Conservation (phyloP, 2,329 filamentous ascomycete species). For the Penicillium sp. region DNA sequence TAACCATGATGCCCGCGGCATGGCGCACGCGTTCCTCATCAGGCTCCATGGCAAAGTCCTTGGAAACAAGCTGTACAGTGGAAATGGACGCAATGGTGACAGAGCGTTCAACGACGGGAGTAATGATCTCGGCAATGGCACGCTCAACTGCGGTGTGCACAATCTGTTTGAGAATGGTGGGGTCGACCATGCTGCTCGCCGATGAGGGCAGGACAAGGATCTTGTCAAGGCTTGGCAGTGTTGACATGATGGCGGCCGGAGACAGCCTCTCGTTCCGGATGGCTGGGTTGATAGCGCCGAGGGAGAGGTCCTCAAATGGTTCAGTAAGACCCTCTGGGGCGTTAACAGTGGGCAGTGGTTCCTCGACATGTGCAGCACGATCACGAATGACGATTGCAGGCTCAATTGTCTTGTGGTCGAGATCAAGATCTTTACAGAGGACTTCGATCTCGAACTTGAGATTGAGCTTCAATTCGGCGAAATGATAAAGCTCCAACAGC, state of each 20-base stretch:
- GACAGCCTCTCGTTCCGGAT: constrained; percentile 72
- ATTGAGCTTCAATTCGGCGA: constrained; percentile 90
- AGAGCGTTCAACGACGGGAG: constrained; percentile 93
- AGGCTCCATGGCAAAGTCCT: constrained; percentile 91
- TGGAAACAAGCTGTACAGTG: constrained; percentile 90
- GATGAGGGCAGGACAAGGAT: constrained; percentile 76
- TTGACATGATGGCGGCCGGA: constrained; percentile 72
- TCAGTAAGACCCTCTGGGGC: constrained; percentile 72
- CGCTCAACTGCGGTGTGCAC: constrained; percentile 83
- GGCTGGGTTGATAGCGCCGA: constrained; percentile 70
- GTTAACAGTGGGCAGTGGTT: constrained; percentile 55
- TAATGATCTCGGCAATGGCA: constrained; percentile 93
- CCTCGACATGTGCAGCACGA: constrained; percentile 64
- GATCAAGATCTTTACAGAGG: constrained; percentile 82
- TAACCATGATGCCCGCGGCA: constrained; percentile 90
- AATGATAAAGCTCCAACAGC: constrained; percentile 89
- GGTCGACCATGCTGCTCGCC: constrained; percentile 73
- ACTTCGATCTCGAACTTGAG: constrained; percentile 99
- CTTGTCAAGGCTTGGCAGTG: constrained; percentile 79
- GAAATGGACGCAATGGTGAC: constrained; percentile 98
- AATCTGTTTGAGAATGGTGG: constrained; percentile 67
- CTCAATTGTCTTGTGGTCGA: constrained; percentile 91
- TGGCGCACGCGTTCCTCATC: constrained; percentile 84
- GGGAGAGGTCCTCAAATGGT: constrained; percentile 75
- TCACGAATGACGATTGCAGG: constrained; percentile 84